These are phyloP conservation scores for Schwanniomyces pseudopolymorphus DNA, from an alignment of 805 yeast genomes.

Conservation along the genomic window DNA sequence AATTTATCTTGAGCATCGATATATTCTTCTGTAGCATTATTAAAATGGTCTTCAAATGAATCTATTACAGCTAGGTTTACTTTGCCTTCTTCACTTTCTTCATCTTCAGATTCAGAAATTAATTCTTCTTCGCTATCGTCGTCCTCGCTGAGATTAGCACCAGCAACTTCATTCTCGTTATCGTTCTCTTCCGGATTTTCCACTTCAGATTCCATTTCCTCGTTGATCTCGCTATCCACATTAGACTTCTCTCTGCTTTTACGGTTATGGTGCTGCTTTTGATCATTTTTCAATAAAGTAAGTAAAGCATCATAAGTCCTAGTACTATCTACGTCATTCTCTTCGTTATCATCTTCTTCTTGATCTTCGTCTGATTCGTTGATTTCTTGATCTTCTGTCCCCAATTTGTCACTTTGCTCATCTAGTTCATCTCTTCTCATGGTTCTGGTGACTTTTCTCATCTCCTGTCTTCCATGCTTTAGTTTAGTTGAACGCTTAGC, in stretches of 20 bases:
- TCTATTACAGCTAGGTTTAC: constrained; percentile 43
- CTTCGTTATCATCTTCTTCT: constrained; percentile 13
- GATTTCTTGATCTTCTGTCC: constrained; percentile 4
- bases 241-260: constrained; percentile 7
- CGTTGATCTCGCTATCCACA: constrained; percentile 11
- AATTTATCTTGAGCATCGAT: constrained; percentile 25
- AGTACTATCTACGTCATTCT: constrained; percentile 24
- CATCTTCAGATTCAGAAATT: constrained; percentile 17
- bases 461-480: constrained; percentile 59
- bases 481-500: constrained; percentile 18
- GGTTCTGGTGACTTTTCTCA: constrained; percentile 60
- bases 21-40: constrained; percentile 43
- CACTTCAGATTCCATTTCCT: constrained; percentile 14
- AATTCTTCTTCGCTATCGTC: constrained; percentile 18
- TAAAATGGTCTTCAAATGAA: constrained; percentile 79
- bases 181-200: constrained; percentile 11
- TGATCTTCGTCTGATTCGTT: constrained; percentile 11
- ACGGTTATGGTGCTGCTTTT: constrained; percentile 20
- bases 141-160: constrained; percentile 25
- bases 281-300: constrained; percentile 56
- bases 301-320: constrained; percentile 67
- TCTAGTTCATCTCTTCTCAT: constrained; percentile 33
- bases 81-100: constrained; percentile 30
- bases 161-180: constrained; percentile 33
- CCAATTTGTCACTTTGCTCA: constrained; percentile 4